Base-by-base conservation (phyloP, 148 eudicot species). In the Rheum nobile region DNA sequence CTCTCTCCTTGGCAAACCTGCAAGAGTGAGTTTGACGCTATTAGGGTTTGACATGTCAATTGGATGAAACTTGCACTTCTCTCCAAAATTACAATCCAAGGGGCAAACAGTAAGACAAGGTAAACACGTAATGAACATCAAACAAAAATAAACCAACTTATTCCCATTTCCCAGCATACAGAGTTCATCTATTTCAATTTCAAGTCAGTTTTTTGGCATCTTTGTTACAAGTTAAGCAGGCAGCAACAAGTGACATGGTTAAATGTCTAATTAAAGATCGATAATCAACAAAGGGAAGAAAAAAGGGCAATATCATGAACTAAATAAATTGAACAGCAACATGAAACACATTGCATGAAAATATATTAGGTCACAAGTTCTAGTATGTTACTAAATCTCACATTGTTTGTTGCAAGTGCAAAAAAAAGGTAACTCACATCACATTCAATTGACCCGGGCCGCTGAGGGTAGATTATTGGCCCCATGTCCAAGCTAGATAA, bases 1-100 rank as follows among this genome's bases (percentile, higher is more conserved):
- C 98, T 91, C 98, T 88, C 98, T 90, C 83, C 98, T 91, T 13
- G 98, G 98, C 67, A 91, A 82, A 74, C 98, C 98, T 29, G 98
- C 98, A 71, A 90, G 96, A 76, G 89, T 88, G 47, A 95, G 86
- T 79, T 88, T 91, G 67, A 91, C 83, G 72, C 71, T 87, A 74
- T 76, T 74, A 35, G 85, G 75, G 67, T 85, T 84, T 48, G 88
- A 77, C 65, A 92, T 84, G 80, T 95, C 93, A 71, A 87, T 22
- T 32, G 97, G 97, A 52, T 95, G 98, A 83, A 82, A 95, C 80
- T 78, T 95, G 90, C 98, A 95, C 54, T 73, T 91, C 67, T 87
- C 88, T 52, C 86, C 96, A 79, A 82, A 95, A 81, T 83, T 91
- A 78, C 98, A 95, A 42, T 38, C 86, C 74, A 54, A 26, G 4